Evolutionary conservation across 352 stramenopile species (phyloP), one percentile per base, ranked within the genome.

Genomic region (Albugo laibachii): DNA sequence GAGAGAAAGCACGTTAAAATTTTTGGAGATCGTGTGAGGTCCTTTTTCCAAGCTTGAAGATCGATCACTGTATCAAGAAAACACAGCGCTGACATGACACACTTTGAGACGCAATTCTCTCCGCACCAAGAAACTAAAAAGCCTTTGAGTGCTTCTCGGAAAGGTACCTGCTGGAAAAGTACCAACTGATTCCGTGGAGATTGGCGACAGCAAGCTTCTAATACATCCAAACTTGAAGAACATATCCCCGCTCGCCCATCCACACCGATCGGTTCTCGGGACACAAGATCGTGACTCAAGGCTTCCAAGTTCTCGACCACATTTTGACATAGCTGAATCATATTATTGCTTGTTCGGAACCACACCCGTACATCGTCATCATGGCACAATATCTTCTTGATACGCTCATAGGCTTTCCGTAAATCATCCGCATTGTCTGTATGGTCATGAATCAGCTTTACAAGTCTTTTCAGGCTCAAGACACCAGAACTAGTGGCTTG

Each of bases 151-250:
- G 24, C 24, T 31, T 31, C 24, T 31, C 3, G 24, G 8, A 31
- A 8, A 8, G 3, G 8, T 8, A 8, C 24, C 8, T 31, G 24
- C 24, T 31, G 24, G 34, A 63, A 80, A 48, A 77, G 50, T 0
- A 80, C 55, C 15, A 80, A 54, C 59, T 83, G 71, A 48, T 83
- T 83, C 2, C 69, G 65, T 2, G 68, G 56, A 5, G 52, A 70
- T 10, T 55, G 47, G 0, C 40, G 21, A 10, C 42, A 56, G 1
- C 61, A 24, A 42, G 20, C 43, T 18, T 48, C 15, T 31, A 31
- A 8, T 3, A 31, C 8, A 10, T 31, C 8, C 3, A 31, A 31
- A 8, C 24, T 31, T 31, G 24, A 31, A 10, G 24, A 31, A 31
- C 3, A 10, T 3, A 18, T 20, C 11, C 39, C 6, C n/a, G 38